Evolutionary conservation across 495 filamentous ascomycete species (phyloP).

Genomic region (Pyronema domesticum): DNA sequence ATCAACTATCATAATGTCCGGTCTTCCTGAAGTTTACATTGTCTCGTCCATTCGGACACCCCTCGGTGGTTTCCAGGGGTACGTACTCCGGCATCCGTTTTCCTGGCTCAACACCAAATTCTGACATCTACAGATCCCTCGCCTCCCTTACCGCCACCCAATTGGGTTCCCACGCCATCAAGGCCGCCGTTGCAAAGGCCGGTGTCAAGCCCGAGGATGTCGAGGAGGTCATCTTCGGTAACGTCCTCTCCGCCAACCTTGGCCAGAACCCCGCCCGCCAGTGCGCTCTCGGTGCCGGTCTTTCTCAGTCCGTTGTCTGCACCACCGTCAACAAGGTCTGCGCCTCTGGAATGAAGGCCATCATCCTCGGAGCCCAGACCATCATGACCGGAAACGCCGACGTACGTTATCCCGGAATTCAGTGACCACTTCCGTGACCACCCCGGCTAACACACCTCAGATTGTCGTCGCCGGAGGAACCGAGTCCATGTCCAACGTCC

Average conservation of each 20-base stretch:
- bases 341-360: conserved; percentile 80
- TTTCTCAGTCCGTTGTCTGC: conserved; percentile 56
- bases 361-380: conserved; percentile 87
- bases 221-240: conserved; percentile 92
- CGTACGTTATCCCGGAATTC: neutral
- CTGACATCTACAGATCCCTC: conserved; percentile 43
- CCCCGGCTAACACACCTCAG: neutral
- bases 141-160: conserved; percentile 71
- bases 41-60: conserved; percentile 82
- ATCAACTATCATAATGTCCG: conserved; percentile 8
- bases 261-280: conserved; percentile 94
- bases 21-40: conserved; percentile 53
- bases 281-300: conserved; percentile 73
- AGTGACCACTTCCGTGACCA: neutral
- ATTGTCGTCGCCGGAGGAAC: conserved; percentile 82
- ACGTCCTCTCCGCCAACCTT: conserved; percentile 88
- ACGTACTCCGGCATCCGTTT: conserved; percentile 22
- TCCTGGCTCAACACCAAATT: conserved; percentile 3
- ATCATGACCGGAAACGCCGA: conserved; percentile 89
- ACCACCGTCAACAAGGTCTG: conserved; percentile 98
- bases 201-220: conserved; percentile 71
- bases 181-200: conserved; percentile 70
- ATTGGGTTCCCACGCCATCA: conserved; percentile 81
- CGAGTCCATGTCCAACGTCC: conserved; percentile 94
- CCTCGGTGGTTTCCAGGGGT: conserved; percentile 86